Percentiles rank a stretch among this genome's conserved stretches.
These are phyloP conservation scores for Anisodus tanguticus DNA, from an alignment of 257 asterid species.

Conservation along the genomic window DNA sequence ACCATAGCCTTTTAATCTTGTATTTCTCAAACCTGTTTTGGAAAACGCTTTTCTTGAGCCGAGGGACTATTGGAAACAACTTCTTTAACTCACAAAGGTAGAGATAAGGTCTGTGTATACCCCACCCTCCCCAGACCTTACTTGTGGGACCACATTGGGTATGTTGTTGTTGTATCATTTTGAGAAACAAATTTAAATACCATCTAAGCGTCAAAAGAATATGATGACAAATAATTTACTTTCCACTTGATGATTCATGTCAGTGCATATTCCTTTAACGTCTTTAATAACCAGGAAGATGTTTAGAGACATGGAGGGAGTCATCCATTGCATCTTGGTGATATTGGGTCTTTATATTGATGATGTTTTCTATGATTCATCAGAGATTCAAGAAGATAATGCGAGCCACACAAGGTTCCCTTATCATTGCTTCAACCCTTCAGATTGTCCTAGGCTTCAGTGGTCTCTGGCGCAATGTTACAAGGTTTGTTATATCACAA, in stretches of 20 bases:
- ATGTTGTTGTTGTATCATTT: neutral
- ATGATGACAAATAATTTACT: conserved; percentile 4
- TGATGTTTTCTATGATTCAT: conserved; percentile 15
- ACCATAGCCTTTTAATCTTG: no score
- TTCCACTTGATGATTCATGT: conserved; percentile 14
- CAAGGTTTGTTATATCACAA: conserved; percentile 38
- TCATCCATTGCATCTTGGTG: conserved; percentile 23
- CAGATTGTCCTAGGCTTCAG: conserved; percentile 52
- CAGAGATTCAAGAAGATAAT: conserved; percentile 51
- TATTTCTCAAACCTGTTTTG: no score
- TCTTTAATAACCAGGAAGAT: neutral
- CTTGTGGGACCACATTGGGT: no score
- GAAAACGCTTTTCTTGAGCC: no score
- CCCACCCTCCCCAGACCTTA: no score
- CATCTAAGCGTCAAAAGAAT: neutral
- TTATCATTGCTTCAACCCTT: conserved; percentile 47
- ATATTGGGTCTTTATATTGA: neutral
- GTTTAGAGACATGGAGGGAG: conserved; percentile 3
- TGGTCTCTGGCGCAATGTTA: conserved; percentile 52
- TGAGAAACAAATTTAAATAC: conserved; percentile 8
- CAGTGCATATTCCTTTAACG: conserved; percentile 2
- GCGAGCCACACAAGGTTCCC: conserved; percentile 51
- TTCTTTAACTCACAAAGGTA: no score
- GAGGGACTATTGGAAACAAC: no score
- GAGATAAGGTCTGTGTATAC: no score